Base-by-base conservation (phyloP, 768 basidiomycete species). In the Boletus vinaceobasis region DNA sequence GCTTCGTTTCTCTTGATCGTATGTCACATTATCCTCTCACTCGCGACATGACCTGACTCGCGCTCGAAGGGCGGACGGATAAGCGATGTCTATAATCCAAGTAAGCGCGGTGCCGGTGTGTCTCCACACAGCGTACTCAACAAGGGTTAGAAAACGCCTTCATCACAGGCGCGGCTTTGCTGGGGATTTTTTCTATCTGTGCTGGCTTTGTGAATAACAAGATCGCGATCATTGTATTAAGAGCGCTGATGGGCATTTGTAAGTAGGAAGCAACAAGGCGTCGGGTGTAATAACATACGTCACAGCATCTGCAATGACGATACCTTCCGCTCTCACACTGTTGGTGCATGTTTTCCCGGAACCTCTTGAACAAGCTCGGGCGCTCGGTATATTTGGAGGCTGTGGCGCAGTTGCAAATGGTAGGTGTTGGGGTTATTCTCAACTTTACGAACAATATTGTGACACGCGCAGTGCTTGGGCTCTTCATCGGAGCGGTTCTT, bases 211-310 rank as follows among this genome's bases (percentile, higher is more conserved):
- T 72, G 27, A 52, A 69, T 23, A 69, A 74, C 61, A 76, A 80
- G 59, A 74, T 82, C 48, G 71, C 69, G 0, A 68, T 85, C 42
- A 71, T 84, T 36, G 70, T 81, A 39, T 63, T 85, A 1, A 73
- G 84, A 59, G 82, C 78, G 3, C 46, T 85, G 8, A 77, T 71
- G 58, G 83, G 84, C 19, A 71, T 77, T 35, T 73, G 79, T 76
- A 44, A 50, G 66, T n/a, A 37, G 35, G 19, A 31, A 4, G 1
- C 4, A 5, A 35, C 6, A 23, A n/a, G 0, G 10, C n/a, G 6
- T 45, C 2, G 31, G 15, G 26, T 51, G 15, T 44, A 19, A 36
- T 61, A 4, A 68, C n/a, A 26, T 8, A 23, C 19, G 0, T 49
- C 21, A 17, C 70, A 73, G 78, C 72, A 13, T 80, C 78, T 21